Evolutionary conservation across 2,329 filamentous ascomycete genomes (phyloP).

Genomic region (Cladosporium phlei): DNA sequence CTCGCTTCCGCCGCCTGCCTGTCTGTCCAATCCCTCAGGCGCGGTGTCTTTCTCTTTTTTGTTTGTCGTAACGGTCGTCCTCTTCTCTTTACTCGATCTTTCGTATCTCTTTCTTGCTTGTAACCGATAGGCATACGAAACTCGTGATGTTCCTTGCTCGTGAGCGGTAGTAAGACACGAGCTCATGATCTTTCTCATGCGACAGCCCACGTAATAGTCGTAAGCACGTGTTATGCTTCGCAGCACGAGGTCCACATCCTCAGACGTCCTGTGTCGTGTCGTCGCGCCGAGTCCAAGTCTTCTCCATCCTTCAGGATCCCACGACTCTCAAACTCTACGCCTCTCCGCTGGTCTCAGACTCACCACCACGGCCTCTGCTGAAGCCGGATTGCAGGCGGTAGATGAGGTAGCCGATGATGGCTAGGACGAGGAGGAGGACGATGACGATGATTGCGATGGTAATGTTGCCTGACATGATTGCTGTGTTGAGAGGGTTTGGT

Average conservation of each 20-base stretch:
- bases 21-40: not conserved
- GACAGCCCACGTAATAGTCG: no score
- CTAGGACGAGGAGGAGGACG: slow-evolving; percentile 46
- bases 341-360: slow-evolving; percentile 26
- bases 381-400: slow-evolving; percentile 44
- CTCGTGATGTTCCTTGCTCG: no score
- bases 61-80: slow-evolving; percentile 2
- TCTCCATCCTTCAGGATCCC: not conserved
- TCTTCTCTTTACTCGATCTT: not conserved
- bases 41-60: not conserved
- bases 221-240: no score
- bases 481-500: slow-evolving; percentile 5
- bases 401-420: slow-evolving; percentile 45
- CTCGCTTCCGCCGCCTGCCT: no score
- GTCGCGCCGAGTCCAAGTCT: not conserved
- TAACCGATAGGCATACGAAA: no score
- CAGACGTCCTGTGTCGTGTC: not conserved
- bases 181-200: no score
- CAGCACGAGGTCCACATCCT: no score
- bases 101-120: no score
- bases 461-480: slow-evolving; percentile 48
- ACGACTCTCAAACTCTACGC: not conserved
- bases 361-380: slow-evolving; percentile 23
- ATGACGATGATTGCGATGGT: slow-evolving; percentile 51
- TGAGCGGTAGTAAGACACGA: no score